These are phyloP conservation scores for Collybia sordida DNA, from an alignment of 768 basidiomycete species.

Conservation along the genomic window DNA sequence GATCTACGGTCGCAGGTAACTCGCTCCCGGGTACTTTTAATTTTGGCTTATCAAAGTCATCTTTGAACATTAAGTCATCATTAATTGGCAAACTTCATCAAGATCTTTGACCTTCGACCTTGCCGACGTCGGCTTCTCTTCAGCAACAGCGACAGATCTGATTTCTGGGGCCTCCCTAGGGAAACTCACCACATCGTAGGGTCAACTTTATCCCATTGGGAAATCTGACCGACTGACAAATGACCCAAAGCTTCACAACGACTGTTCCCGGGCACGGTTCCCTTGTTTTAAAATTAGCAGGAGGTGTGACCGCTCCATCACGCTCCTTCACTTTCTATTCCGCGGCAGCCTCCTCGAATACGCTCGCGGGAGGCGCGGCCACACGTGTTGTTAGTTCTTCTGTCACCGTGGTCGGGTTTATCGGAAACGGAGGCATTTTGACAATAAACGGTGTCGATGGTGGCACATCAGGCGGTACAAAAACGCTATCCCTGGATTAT, in stretches of 20 bases:
- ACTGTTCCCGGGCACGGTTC: conserved; percentile 33
- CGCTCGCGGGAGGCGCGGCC: conserved; percentile 36
- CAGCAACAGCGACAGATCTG: conserved; percentile 38
- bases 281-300: conserved; percentile 36
- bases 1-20: conserved; percentile 44
- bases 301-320: conserved; percentile 20
- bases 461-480: conserved; percentile 38
- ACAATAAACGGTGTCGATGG: conserved; percentile 42
- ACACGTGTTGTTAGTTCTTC: conserved; percentile 33
- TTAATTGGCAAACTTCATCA: conserved; percentile 41
- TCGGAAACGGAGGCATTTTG: conserved; percentile 43
- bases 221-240: too few species aligned
- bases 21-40: background rate
- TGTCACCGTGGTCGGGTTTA: conserved; percentile 37
- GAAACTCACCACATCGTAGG: conserved; percentile 33
- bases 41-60: background rate
- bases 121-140: conserved; percentile 40
- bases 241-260: conserved; percentile 29
- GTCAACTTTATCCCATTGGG: background rate
- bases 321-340: conserved; percentile 34
- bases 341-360: conserved; percentile 31
- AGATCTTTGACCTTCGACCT: conserved; percentile 40
- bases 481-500: conserved; percentile 43
- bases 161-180: conserved; percentile 39
- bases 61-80: conserved; percentile 29